phyloP scores from a whole-genome alignment of 306 rosid genomes.

The Lathyrus aphaca region DNA sequence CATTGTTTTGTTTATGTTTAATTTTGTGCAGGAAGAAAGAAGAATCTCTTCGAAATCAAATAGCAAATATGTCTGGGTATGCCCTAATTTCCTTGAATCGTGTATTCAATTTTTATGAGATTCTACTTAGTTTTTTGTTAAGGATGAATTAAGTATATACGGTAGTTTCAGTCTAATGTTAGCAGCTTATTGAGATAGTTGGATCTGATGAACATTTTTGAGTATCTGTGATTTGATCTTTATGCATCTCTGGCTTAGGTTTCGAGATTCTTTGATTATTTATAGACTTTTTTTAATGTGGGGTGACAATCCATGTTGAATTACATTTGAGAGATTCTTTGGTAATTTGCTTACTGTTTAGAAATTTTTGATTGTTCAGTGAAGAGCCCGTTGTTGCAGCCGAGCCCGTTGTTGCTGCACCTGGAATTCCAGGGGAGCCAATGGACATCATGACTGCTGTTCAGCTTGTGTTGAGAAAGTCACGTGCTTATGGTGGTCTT shows the following conservation, averaged over 20 bases:
- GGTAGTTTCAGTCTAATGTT: neutral
- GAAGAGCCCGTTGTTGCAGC: slow-evolving; percentile 8
- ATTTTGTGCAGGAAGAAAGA: neutral
- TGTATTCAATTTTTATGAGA: neutral
- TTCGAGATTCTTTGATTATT: neutral
- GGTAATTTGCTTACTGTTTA: neutral
- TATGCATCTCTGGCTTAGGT: neutral
- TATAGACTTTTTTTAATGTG: neutral
- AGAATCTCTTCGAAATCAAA: neutral
- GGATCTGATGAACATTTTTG: neutral
- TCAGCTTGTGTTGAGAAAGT: slow-evolving; percentile 84
- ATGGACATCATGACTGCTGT: slow-evolving; percentile 62
- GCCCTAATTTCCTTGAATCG: neutral
- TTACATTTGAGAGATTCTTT: neutral
- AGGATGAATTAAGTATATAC: neutral
- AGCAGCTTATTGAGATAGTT: neutral
- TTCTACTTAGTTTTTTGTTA: neutral
- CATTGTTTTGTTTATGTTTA: neutral
- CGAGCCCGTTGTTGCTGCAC: slow-evolving; percentile 13
- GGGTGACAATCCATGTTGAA: neutral
- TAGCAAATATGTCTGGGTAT: slow-evolving; percentile 12
- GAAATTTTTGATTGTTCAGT: neutral
- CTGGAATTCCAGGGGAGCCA: slow-evolving; percentile 44
- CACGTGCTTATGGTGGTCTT: slow-evolving; percentile 78
- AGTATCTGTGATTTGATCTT: neutral